Evolutionary conservation across 441 rosid genomes (phyloP), one percentile per base, ranked within the genome.

Genomic region (Cnidoscolus chayamansa): DNA sequence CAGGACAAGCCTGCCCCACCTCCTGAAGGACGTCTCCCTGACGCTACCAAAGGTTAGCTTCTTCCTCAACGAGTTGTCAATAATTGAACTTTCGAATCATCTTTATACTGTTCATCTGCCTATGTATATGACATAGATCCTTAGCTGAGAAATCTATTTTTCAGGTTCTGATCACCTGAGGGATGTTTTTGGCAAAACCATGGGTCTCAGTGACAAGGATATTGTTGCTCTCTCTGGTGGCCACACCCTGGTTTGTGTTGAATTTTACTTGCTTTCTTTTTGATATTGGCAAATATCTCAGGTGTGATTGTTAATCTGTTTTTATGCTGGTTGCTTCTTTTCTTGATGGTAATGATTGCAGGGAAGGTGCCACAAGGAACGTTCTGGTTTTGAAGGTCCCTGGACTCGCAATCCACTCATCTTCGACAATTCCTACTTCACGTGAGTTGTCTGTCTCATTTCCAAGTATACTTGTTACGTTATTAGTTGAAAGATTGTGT

Each of bases 311-410:
- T 3, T 8, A 0, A 3, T 43, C 4, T 35, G 15, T 13, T 20
- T 10, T 3, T 70, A 9, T 30, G 47, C 25, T 60, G n/a, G 30
- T 40, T 40, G 6, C 25, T 10, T 5, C 48, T 71, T 10, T 15
- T 43, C 45, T 0, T 67, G 67, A 30, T 51, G 17, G 35, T 43
- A 72, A 5, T 61, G 55, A 16, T 15, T 74, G 9, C 75, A 94
- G 99, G 99, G 99, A 71, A 86, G 91, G 76, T 85, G 91, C 84
- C 98, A 94, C 89, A 90, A 86, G 83, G 99, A 94, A 74, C 85
- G 98, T 76, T 94, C 99, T 74, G 99, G 99, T 51, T 90, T 94
- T 69, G 98, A 92, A 79, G 99, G 98, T 48, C 80, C 98, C 2
- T 94, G 99, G 99, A 94, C 99, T 8, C 0, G 72, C 19, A 90